phyloP scores from a whole-genome alignment of 2,329 filamentous ascomycete genomes.

The Claviceps cyperi region DNA sequence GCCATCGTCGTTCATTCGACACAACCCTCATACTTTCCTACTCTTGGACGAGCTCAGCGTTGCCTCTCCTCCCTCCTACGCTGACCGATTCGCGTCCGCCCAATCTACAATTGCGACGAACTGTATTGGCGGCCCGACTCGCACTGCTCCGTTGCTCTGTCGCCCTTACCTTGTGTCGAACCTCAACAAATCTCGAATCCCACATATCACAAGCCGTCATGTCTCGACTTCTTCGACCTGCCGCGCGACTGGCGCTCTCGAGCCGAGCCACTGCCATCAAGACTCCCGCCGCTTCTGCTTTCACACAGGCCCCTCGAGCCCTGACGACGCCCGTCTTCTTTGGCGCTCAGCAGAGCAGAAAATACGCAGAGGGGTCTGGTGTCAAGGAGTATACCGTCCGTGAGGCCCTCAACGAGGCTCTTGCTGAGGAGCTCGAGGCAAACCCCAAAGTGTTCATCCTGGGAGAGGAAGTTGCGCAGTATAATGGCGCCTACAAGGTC shows the following conservation, averaged over 20 bases:
- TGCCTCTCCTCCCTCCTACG: neutral
- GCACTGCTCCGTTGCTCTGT: conserved; percentile 2
- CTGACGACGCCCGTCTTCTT: conserved; percentile 22
- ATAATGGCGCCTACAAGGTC: conserved; percentile 99
- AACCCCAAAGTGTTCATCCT: conserved; percentile 93
- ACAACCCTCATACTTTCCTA: conserved; percentile 1
- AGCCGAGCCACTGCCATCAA: conserved; percentile 22
- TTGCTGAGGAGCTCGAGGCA: conserved; percentile 89
- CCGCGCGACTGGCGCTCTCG: conserved; percentile 32
- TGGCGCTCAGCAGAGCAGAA: conserved; percentile 32
- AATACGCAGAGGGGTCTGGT: conserved; percentile 43
- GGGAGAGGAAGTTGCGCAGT: conserved; percentile 97
- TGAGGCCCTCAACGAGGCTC: conserved; percentile 93
- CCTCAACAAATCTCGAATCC: conserved; percentile 5
- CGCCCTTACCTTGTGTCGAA: neutral
- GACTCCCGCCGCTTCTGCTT: conserved; percentile 20
- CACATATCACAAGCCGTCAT: conserved; percentile 18
- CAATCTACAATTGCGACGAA: conserved; percentile 1
- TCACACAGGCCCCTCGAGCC: conserved; percentile 21
- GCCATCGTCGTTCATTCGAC: conserved; percentile 6
- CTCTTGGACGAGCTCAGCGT: neutral
- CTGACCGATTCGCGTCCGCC: neutral
- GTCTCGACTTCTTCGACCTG: conserved; percentile 38
- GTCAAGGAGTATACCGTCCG: conserved; percentile 91
- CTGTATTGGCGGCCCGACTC: conserved; percentile 8